A percentile compares a stretch with the other conserved stretches of the same genome.
phyloP scores from a whole-genome alignment of 169 alveolate genomes.

The Theileria orientalis region DNA sequence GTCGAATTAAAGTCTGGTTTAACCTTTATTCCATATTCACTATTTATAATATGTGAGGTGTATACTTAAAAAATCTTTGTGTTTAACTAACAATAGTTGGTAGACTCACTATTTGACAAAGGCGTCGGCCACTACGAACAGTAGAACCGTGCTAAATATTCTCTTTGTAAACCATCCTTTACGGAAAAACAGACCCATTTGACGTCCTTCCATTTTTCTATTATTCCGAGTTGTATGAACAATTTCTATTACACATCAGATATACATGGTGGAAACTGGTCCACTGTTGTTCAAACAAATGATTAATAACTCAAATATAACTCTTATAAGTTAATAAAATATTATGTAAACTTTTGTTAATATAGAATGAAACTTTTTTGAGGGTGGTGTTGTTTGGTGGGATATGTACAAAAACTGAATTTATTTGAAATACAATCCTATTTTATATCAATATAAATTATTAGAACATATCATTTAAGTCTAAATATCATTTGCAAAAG shows the following conservation, averaged over 20 bases:
- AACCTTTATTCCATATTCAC: constrained; percentile 56
- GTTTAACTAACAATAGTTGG: not conserved
- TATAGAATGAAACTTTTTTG: not conserved
- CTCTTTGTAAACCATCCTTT: constrained; percentile 62
- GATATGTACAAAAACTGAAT: not conserved
- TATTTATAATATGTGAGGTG: not conserved
- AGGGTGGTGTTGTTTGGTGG: not conserved
- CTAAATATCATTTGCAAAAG: not conserved
- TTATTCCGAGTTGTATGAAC: not conserved
- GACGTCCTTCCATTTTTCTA: constrained; percentile 35
- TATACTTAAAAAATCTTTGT: not conserved
- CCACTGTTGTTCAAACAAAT: not conserved
- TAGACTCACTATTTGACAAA: constrained; percentile 53
- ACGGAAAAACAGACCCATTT: constrained; percentile 49
- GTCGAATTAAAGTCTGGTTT: constrained; percentile 33
- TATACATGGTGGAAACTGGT: too few species aligned
- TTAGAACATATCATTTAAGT: too few species aligned
- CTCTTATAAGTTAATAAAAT: not conserved
- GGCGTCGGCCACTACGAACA: constrained; percentile 51
- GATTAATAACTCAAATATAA: not conserved
- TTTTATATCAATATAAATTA: not conserved
- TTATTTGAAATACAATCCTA: not conserved
- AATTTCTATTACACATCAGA: too few species aligned
- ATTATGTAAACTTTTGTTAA: not conserved
- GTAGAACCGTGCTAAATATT: constrained; percentile 28